Conservation (phyloP, 441 rosid genomes). For the Gossypium davidsonii region DNA sequence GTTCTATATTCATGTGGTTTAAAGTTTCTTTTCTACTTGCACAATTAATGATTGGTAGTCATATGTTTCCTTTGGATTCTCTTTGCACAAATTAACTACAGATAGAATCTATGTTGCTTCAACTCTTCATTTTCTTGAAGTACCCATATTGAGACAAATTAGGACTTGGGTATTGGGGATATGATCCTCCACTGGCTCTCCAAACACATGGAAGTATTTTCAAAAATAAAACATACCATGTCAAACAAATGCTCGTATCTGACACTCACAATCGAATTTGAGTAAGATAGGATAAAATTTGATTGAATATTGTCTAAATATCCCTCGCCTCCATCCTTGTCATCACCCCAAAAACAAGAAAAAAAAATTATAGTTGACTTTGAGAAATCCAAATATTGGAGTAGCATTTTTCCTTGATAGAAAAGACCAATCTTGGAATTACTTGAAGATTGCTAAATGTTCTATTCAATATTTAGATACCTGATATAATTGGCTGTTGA, state of each 20-base stretch:
- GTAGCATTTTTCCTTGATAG: not conserved
- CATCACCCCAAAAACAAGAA: not conserved
- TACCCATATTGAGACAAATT: not conserved
- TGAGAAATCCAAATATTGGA: not conserved
- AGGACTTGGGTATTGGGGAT: not conserved
- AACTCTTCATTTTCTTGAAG: not conserved
- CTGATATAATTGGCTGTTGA: not conserved
- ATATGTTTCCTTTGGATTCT: not conserved
- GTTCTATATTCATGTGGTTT: slow-evolving; percentile 4
- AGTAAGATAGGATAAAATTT: not conserved
- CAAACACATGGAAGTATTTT: not conserved
- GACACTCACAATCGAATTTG: not conserved
- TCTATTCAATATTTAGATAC: not conserved
- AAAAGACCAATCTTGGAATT: slow-evolving; percentile 4
- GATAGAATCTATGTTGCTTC: not conserved
- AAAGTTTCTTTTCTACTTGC: not conserved
- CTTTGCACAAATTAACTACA: not conserved
- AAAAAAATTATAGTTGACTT: not conserved
- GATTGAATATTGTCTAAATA: not conserved
- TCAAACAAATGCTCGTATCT: not conserved
- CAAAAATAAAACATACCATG: not conserved
- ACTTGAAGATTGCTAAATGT: not conserved
- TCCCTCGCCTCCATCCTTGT: not conserved
- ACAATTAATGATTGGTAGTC: not conserved
- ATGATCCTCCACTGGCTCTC: not conserved